Percentiles rank a stretch among this genome's conserved stretches.
These are phyloP conservation scores for Cavenderia fasciculata DNA, from an alignment of 78 protist species.

Conservation along the genomic window DNA sequence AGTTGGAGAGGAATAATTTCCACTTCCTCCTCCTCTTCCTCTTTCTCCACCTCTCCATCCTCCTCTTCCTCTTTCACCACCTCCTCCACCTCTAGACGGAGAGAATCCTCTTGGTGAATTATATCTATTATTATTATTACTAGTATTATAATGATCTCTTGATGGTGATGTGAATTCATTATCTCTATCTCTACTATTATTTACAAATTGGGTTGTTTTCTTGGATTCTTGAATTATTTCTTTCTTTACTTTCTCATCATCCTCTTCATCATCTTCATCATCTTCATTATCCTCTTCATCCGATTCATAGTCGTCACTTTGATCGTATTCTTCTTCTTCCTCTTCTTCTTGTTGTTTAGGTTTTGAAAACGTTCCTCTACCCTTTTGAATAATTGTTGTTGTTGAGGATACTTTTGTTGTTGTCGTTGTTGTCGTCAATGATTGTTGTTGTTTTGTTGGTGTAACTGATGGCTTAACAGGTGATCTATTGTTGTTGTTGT, in stretches of 20 bases:
- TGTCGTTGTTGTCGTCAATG: not conserved
- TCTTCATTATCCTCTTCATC: not conserved
- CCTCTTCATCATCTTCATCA: not conserved
- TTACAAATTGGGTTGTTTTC: too few species aligned
- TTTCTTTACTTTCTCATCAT: not conserved
- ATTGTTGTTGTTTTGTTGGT: not conserved
- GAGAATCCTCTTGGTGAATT: not conserved
- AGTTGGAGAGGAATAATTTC: not conserved
- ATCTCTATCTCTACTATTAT: not conserved
- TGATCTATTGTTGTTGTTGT: not conserved
- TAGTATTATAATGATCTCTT: not conserved
- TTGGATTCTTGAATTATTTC: too few species aligned
- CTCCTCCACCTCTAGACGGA: not conserved
- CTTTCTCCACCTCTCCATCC: slow-evolving; percentile 12
- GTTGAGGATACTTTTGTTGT: not conserved
- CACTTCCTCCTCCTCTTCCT: slow-evolving; percentile 6
- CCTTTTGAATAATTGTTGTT: not conserved
- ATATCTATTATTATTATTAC: not conserved
- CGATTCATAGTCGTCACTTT: not conserved
- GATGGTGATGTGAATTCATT: too few species aligned
- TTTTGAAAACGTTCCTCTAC: too few species aligned
- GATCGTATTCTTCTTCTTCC: not conserved
- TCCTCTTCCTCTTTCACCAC: not conserved
- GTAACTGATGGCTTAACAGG: too few species aligned
- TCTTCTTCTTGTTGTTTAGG: too few species aligned